Evolutionary conservation across 2,329 filamentous ascomycete species (phyloP).

Genomic region (Ascochyta pisi): DNA sequence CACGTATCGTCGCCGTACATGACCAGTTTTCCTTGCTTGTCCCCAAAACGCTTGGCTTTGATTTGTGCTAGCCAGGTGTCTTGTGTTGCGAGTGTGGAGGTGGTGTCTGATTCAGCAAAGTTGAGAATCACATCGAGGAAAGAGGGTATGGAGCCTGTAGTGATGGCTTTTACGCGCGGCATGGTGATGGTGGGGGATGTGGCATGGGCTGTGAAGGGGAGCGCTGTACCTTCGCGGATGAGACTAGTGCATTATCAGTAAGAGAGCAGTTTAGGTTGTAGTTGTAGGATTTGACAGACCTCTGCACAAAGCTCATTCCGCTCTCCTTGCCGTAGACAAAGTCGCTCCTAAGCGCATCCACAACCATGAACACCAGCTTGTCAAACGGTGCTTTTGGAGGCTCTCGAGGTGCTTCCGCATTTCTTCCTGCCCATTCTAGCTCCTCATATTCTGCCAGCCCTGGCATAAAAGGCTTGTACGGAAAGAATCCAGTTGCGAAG

Average conservation of each 20-base stretch:
- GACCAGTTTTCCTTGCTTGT: conserved; percentile 68
- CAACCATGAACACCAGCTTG: conserved; percentile 94
- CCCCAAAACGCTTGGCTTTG: conserved; percentile 63
- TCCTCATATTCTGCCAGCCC: conserved; percentile 76
- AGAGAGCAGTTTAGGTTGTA: neutral
- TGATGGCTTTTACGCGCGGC: conserved; percentile 96
- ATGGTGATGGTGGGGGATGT: conserved; percentile 98
- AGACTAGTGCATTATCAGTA: conserved; percentile 61
- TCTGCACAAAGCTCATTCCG: conserved; percentile 87
- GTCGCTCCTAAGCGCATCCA: conserved; percentile 88
- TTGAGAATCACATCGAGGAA: conserved; percentile 97
- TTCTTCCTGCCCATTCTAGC: conserved; percentile 55
- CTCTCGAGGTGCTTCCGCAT: conserved; percentile 45
- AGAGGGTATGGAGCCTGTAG: conserved; percentile 96
- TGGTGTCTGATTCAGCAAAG: conserved; percentile 91
- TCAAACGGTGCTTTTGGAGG: conserved; percentile 76
- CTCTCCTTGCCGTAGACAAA: conserved; percentile 86
- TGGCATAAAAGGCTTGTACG: conserved; percentile 92
- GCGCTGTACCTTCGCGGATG: conserved; percentile 80
- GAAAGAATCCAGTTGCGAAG: conserved; percentile 94
- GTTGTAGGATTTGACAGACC: conserved; percentile 58
- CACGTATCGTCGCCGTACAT: conserved; percentile 99
- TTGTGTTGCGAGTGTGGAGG: conserved; percentile 83
- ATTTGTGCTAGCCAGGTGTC: conserved; percentile 98
- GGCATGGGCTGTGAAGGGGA: conserved; percentile 95